Percentiles rank a stretch among this genome's conserved stretches.
Conservation (phyloP, 495 filamentous ascomycete genomes). For the Penicillium pulvis region DNA sequence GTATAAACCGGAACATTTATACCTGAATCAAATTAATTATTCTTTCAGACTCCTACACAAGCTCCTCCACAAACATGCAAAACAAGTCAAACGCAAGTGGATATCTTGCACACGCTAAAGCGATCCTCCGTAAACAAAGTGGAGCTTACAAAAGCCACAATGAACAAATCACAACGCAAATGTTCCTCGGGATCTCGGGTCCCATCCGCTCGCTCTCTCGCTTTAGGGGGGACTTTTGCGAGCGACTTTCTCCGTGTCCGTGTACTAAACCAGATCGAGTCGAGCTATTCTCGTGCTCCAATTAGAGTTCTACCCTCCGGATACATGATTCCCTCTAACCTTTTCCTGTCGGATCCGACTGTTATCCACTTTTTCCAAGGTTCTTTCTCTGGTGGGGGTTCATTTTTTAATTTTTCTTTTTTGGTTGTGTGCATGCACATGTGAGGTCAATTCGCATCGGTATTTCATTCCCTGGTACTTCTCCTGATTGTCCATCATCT, state of each 20-base stretch:
- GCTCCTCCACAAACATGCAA: neutral
- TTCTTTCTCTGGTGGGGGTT: neutral
- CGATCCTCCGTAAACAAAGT: constrained; percentile 4
- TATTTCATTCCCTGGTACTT: neutral
- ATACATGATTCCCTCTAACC: too few relatives aligned
- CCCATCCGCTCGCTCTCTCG: neutral
- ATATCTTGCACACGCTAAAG: neutral
- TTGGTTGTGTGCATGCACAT: neutral
- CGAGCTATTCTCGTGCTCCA: constrained; percentile 5
- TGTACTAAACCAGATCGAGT: constrained; percentile 1
- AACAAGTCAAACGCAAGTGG: neutral
- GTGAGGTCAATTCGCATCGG: too few relatives aligned
- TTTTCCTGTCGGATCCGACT: neutral
- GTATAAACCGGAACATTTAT: neutral
- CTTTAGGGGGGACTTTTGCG: too few relatives aligned
- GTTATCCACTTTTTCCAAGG: neutral
- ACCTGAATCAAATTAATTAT: neutral
- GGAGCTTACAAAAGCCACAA: neutral
- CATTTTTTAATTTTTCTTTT: neutral
- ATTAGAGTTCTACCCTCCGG: neutral
- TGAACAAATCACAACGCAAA: constrained; percentile 4
- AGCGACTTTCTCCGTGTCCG: too few relatives aligned
- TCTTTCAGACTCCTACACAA: neutral
- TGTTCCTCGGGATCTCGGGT: neutral
- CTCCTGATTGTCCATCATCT: neutral